Conservation (phyloP, 192 early-diverging fungal genomes). For the Backusella liffmaniae region DNA sequence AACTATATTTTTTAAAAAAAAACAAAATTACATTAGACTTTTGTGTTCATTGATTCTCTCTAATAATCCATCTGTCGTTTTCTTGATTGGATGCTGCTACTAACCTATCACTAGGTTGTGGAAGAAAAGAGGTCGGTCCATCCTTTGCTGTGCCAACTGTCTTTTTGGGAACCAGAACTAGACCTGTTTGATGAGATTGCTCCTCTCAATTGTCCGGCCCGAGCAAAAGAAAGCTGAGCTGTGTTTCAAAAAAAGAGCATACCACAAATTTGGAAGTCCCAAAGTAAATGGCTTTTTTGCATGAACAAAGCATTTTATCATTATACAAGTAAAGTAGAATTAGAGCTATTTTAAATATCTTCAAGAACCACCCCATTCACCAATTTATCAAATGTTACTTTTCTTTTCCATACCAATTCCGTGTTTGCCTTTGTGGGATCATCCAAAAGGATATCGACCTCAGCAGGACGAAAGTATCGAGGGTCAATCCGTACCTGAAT, state of each 20-base stretch:
- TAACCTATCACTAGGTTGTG: slow-evolving; percentile 9
- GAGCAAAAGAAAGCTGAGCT: not conserved
- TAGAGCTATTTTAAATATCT: slow-evolving; percentile 42
- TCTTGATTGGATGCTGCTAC: not conserved
- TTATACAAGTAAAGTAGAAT: not conserved
- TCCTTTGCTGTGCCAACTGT: not conserved
- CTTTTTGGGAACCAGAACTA: not conserved
- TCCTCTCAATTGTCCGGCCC: not conserved
- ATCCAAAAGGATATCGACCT: slow-evolving; percentile 71
- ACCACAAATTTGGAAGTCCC: not conserved
- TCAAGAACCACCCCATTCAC: slow-evolving; percentile 62
- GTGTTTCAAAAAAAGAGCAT: not conserved
- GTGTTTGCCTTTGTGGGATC: slow-evolving; percentile 70
- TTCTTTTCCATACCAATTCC: slow-evolving; percentile 60
- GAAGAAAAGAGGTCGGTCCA: slow-evolving; percentile 7
- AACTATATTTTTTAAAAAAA: not conserved
- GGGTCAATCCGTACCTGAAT: slow-evolving; percentile 62
- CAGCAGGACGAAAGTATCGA: slow-evolving; percentile 75
- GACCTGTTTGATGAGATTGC: not conserved
- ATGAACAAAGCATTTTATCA: not conserved
- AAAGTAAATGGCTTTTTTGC: not conserved
- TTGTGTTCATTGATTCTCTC: not conserved
- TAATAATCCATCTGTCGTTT: not conserved
- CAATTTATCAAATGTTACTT: slow-evolving; percentile 64
- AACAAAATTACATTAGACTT: not conserved